Base-by-base conservation (phyloP, 1,284 basidiomycete species). In the Pseudozyma thailandica region DNA sequence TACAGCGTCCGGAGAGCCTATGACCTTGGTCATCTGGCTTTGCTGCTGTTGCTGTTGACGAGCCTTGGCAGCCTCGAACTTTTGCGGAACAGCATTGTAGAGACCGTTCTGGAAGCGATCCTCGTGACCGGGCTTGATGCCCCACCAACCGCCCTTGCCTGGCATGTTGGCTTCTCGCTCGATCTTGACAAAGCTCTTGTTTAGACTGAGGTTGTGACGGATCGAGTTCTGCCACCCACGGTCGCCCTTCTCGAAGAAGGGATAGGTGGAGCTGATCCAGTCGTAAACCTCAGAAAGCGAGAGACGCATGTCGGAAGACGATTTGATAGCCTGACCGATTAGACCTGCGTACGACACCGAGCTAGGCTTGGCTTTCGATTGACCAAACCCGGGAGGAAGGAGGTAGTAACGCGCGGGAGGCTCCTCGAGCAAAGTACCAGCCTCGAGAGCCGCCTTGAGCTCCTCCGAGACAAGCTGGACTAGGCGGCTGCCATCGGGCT, bases 221-320 rank as follows among this genome's bases (percentile, higher is more conserved):
- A 96, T 92, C 6, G 92, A 94, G 76, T 90, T 90, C 88, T 92
- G 92, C 94, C 94, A 97, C 25, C 93, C 94, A n/a, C 90, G 88
- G 77, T 96, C 94, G 35, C 91, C 91, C 41, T 90, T 90, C 83
- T 93, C 93, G 86, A 93, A 98, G 82, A 90, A 90, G 0, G 95
- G 94, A 83, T 93, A 94, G 5, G 92, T 92, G 37, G 91, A 92
- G 60, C 92, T 92, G 78, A 98, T 95, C 87, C 90, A 98, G 78
- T 92, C 90, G 81, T 98, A 98, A 66, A 98, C 95, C 82, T 98
- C 94, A 77, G 94, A 92, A 23, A 98, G 86, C 0, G 93, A 93
- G 30, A 98, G 88, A 35, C 91, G 90, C 74, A 92, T 91, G 35
- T 90, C 88, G 0, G 89, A 88, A 1, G 92, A 93, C 13, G 92